Base-by-base conservation (phyloP, 2,329 filamentous ascomycete species). In the Colletotrichum liaoningense region DNA sequence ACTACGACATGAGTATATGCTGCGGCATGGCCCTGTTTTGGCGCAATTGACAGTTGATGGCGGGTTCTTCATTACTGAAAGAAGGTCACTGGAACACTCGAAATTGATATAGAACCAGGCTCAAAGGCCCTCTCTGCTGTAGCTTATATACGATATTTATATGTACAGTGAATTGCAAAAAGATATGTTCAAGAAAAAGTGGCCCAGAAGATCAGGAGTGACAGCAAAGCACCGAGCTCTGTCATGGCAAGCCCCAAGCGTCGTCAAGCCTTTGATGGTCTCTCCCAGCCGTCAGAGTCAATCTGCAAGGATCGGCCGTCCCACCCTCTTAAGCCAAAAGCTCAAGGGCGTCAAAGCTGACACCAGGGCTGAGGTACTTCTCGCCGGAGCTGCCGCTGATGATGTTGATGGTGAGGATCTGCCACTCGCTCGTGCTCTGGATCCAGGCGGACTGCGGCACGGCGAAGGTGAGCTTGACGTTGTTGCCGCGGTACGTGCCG, bases 401-500 rank as follows among this genome's bases (percentile, higher is more conserved):
- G 54, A 81, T 75, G 42, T 75, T 79, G 55, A 81, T 79, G 1
- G 77, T 80, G 63, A 81, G 63, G 24, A 77, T 66, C 75, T 81
- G 79, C 77, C 77, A 81, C 59, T 78, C 77, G 56, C 69, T 70
- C 0, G 79, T 76, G 65, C 77, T 79, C 60, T 78, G 75, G 57
- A 78, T 68, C 73, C 80, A 81, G 0, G 79, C 79, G 46, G 73
- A 75, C 4, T 76, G 74, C 1, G 79, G 79, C 19, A 81, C 78
- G 16, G 74, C 72, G 33, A 74, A 80, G 22, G 79, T 78, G 16
- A 80, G 69, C 67, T 78, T 79, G 22, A 71, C 78, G 28, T 79
- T 81, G 67, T 80, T 81, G 1, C 77, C 80, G 7, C 79, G 76
- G 55, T 81, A 81, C 0, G 80, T 81, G n/a, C 79, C 80, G 5